Evolutionary conservation across 225 moss, liverwort and hornwort genomes (phyloP), one percentile per base, ranked within the genome.

Genomic region (Bryoerythrophyllum caledonicum): DNA sequence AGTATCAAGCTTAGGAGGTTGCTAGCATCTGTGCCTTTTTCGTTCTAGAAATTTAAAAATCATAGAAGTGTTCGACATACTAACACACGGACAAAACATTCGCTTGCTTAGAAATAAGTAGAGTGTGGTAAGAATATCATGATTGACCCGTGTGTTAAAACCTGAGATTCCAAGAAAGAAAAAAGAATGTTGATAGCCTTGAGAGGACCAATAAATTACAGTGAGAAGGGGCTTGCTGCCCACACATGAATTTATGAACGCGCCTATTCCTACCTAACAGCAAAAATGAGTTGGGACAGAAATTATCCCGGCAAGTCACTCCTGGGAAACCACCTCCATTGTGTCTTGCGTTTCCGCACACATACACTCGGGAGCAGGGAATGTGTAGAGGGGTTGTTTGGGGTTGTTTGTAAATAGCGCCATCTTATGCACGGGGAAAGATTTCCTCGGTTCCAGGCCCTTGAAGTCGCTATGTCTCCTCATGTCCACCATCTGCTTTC

Each of bases 331-430:
- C 6, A 30, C 21, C 8, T 75, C 53, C 5, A 60, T 35, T 11
- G 54, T 62, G 8, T 40, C 60, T 14, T 67, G 56, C 3, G 59
- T 30, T 48, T 79, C 82, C 12, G 79, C 70, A 63, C 83, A 83
- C 83, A 83, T 83, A 75, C 83, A 83, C 16, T 83, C 83, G 3
- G 83, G 83, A 30, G 78, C 83, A 11, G 83, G 83, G 43, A 60
- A 83, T 59, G 83, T 83, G 67, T 83, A 83, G 40, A 83, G 66
- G 4, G 83, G 79, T 11, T 71, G 54, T 72, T 83, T 79, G 19
- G 79, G 74, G 24, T 58, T 24, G 16, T 2, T 19, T 0, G 78
- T 74, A 5, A 69, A 78, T 24, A 63, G 21, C 7, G 58, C 64
- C 13, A 32, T 64, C 10, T 10, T 65, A 24, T 65, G 58, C 10